A percentile compares a stretch with the other conserved stretches of the same genome.
phyloP scores from a whole-genome alignment of 305 asterid genomes.

The Coffea humblotiana region DNA sequence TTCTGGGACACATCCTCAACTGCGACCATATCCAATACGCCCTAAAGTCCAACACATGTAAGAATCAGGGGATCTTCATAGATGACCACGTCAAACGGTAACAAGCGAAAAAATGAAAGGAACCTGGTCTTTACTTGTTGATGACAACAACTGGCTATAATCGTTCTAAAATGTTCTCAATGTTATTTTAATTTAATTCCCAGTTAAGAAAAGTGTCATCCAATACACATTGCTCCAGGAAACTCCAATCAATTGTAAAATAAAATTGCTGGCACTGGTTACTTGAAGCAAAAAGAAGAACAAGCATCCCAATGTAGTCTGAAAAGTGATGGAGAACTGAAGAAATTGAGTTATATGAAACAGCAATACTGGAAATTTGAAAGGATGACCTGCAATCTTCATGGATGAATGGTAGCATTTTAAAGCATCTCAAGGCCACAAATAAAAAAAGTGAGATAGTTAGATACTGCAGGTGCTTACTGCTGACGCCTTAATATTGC shows the following conservation, averaged over 20 bases:
- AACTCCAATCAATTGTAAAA: neutral
- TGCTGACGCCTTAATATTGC: slow-evolving; percentile 85
- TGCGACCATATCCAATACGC: slow-evolving; percentile 93
- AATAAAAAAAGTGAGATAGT: neutral
- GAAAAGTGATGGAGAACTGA: neutral
- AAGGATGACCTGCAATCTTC: neutral
- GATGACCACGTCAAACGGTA: slow-evolving; percentile 31
- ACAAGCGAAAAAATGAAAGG: neutral
- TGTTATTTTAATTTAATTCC: neutral
- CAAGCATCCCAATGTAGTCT: neutral
- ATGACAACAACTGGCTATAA: neutral
- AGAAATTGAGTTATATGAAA: neutral
- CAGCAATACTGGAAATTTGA: neutral
- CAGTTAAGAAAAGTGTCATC: neutral
- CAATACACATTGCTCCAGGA: neutral
- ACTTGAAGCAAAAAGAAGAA: neutral
- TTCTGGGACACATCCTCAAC: no score
- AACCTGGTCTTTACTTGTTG: neutral
- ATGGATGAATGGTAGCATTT: neutral
- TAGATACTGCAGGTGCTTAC: slow-evolving; percentile 52
- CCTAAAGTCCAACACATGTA: slow-evolving; percentile 45
- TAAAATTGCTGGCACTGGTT: neutral
- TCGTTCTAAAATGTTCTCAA: neutral
- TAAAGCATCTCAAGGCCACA: neutral
- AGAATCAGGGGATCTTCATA: slow-evolving; percentile 12